Percentiles rank a stretch among this genome's conserved stretches.
Conservation (phyloP, 2,329 filamentous ascomycete species). For the Colletotrichum sp. region DNA sequence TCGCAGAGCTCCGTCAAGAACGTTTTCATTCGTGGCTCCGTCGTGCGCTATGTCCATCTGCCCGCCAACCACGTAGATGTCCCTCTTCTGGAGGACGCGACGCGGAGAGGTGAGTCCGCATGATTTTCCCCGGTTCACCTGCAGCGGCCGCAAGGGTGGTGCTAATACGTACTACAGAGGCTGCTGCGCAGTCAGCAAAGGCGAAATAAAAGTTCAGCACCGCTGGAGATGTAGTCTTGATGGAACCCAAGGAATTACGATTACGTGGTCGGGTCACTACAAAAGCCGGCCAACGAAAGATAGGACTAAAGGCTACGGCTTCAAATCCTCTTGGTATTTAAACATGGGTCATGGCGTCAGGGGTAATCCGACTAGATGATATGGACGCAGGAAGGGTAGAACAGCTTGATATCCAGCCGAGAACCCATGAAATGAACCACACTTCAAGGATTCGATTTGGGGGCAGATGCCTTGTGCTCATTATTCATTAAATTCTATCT, state of each 20-base stretch:
- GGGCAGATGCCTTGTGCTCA: not conserved
- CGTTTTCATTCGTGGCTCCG: slow-evolving; percentile 92
- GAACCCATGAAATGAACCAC: not conserved
- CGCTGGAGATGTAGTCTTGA: not conserved
- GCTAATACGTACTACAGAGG: slow-evolving; percentile 46
- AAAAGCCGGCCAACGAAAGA: not conserved
- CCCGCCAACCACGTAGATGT: slow-evolving; percentile 84
- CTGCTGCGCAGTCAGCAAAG: slow-evolving; percentile 62
- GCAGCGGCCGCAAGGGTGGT: not conserved
- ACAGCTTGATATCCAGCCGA: not conserved
- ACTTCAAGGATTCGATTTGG: not conserved
- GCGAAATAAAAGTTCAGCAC: slow-evolving; percentile 44
- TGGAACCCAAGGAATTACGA: not conserved
- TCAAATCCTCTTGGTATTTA: not conserved
- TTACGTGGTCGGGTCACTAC: slow-evolving; percentile 6
- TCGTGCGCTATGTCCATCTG: slow-evolving; percentile 91
- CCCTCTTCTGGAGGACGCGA: slow-evolving; percentile 87
- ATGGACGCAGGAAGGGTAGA: not conserved
- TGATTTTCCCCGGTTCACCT: not conserved
- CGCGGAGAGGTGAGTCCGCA: slow-evolving; percentile 71
- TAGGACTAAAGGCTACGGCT: not conserved
- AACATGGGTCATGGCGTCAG: not conserved
- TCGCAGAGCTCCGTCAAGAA: slow-evolving; percentile 81
- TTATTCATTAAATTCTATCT: not conserved
- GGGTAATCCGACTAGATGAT: not conserved